Conservation (phyloP, 1,284 basidiomycete species). For the Cerrena zonata region DNA sequence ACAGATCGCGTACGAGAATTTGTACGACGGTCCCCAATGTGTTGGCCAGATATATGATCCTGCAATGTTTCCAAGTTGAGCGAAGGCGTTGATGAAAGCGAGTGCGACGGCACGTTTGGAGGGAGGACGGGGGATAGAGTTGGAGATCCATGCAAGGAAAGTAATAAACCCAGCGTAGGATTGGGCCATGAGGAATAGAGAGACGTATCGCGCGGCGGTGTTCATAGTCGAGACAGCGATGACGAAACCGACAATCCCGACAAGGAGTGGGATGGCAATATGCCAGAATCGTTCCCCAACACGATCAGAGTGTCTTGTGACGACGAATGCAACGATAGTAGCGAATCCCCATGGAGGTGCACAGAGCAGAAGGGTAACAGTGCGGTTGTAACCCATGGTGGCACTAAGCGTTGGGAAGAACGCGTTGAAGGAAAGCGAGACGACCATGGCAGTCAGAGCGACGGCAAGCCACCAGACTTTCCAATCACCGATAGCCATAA, state of each 20-base stretch:
- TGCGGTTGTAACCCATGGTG: constrained; percentile 64
- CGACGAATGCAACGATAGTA: constrained; percentile 44
- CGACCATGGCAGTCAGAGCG: constrained; percentile 41
- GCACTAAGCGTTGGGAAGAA: constrained; percentile 66
- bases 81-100: constrained; percentile 67
- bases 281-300: constrained; percentile 63
- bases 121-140: constrained; percentile 60
- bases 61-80: constrained; percentile 66
- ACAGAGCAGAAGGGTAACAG: constrained; percentile 65
- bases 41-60: constrained; percentile 43
- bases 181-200: constrained; percentile 73
- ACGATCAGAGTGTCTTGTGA: constrained; percentile 70
- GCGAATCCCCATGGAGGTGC: constrained; percentile 76
- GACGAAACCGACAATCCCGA: constrained; percentile 71
- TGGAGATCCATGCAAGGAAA: constrained; percentile 69
- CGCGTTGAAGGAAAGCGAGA: constrained; percentile 68
- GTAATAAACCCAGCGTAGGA: constrained; percentile 67
- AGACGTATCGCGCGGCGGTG: constrained; percentile 60
- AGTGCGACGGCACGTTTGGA: constrained; percentile 72
- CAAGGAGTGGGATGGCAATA: constrained; percentile 43
- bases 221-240: constrained; percentile 72
- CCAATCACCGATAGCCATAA: constrained; percentile 61
- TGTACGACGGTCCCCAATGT: constrained; percentile 37
- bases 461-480: constrained; percentile 69
- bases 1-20: constrained; percentile 44